Conservation (phyloP, 2,329 filamentous ascomycete genomes). For the Penicillium sp. region DNA sequence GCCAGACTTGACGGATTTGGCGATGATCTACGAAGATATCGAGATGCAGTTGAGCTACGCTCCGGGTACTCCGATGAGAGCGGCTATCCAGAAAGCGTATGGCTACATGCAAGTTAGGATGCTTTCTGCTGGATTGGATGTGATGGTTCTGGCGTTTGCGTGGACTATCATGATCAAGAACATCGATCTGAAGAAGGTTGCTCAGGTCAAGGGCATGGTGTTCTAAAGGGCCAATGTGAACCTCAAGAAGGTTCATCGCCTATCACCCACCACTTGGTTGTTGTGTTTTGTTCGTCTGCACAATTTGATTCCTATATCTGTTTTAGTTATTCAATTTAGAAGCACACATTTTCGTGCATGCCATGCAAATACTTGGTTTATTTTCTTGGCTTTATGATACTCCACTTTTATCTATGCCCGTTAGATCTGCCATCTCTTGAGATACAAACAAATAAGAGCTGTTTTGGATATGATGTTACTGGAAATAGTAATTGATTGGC, state of each 20-base stretch:
- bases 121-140: conserved; percentile 50
- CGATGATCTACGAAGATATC: conserved; percentile 18
- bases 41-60: conserved; percentile 14
- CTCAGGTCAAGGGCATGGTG: conserved; percentile 52
- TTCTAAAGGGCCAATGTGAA: conserved; percentile 38
- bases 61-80: conserved; percentile 50
- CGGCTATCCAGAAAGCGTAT: conserved; percentile 61
- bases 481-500: too few species aligned
- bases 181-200: conserved; percentile 49
- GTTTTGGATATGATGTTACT: too few species aligned
- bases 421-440: not conserved
- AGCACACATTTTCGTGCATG: not conserved
- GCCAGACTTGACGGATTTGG: conserved; percentile 30
- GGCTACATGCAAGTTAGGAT: conserved; percentile 53
- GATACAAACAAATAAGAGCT: too few species aligned
- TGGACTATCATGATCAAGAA: conserved; percentile 51
- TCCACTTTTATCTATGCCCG: not conserved
- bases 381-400: not conserved
- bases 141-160: conserved; percentile 44
- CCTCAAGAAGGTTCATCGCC: not conserved
- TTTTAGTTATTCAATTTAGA: not conserved
- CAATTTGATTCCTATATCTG: not conserved
- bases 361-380: not conserved
- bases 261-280: not conserved
- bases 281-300: not conserved